These are phyloP conservation scores for Sedum album DNA, from an alignment of 164 flowering plant species.

Conservation along the genomic window DNA sequence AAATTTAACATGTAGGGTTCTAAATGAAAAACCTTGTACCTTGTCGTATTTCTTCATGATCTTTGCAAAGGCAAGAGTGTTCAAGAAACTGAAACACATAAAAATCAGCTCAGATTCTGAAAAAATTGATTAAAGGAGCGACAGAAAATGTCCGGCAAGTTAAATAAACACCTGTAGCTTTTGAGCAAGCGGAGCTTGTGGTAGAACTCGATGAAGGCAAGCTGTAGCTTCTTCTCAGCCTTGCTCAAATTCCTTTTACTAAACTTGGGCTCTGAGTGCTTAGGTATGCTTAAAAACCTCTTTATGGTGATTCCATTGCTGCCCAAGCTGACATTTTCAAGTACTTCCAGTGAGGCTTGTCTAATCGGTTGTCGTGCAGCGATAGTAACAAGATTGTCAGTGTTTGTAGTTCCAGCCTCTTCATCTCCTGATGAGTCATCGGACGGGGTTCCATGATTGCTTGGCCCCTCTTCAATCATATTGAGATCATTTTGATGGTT, in stretches of 20 bases:
- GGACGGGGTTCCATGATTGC: neutral
- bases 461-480: neutral
- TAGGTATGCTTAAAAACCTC: conserved; percentile 16
- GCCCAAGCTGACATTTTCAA: conserved; percentile 15
- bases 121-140: neutral
- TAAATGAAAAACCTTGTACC: conserved; percentile 15
- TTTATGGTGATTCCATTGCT: conserved; percentile 30
- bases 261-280: conserved; percentile 18
- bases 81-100: conserved; percentile 26
- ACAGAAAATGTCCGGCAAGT: no score
- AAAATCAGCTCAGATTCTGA: neutral
- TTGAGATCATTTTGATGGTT: conserved; percentile 13
- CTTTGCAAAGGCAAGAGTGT: conserved; percentile 35
- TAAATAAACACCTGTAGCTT: conserved; percentile 20
- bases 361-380: neutral
- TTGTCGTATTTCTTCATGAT: conserved; percentile 53
- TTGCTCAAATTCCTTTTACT: conserved; percentile 20
- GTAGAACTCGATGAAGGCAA: conserved; percentile 26
- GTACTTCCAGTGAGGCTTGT: neutral
- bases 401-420: neutral
- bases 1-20: no score
- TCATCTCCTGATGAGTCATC: conserved; percentile 13
- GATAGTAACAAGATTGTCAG: neutral
- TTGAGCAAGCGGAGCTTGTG: conserved; percentile 30
- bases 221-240: conserved; percentile 19